Evolutionary conservation across 495 filamentous ascomycete genomes (phyloP), one percentile per base, ranked within the genome.

Genomic region (Penicillium steckii): DNA sequence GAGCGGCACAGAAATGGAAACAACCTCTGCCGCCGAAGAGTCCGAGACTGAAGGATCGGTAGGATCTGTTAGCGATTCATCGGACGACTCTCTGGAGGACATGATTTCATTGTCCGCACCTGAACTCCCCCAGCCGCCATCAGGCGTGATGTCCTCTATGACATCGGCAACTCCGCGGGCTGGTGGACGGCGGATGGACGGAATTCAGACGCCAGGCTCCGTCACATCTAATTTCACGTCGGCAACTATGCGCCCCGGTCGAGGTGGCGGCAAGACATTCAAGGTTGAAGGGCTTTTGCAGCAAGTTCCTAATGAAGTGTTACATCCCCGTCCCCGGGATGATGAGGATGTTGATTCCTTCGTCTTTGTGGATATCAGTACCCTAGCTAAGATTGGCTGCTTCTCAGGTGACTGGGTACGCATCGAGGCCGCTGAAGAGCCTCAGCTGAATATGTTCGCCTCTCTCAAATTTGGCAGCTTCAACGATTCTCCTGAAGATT

Each of bases 401-500:
- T 98, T 98, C 67, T 96, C 93, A 1, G 94, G 94, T 12, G 94
- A 98, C 62, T 98, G 94, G 94, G 90, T 97, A n/a, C 82, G 85
- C 3, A 74, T 98, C 17, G 89, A 94, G 70, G 73, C 81, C 1
- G 78, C 86, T 12, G 73, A 84, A 32, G 89, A 89, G 57, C 84
- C 87, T 12, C 80, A 82, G 10, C 32, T 75, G 4, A 77, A 78
- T 61, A 71, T 75, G 53, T 69, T 80, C 54, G 77, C 81, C 71
- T 64, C 73, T 73, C 66, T 85, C 69, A 71, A 68, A 45, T 55
- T 68, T 29, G 65, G 69, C 30, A 71, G 73, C 70, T 52, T 85
- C 69, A 78, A 66, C 45, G 66, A 80, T 41, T 57, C 67, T 13
- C 56, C 69, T 8, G 62, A 76, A 46, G 66, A 68, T 17, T 67